These are phyloP conservation scores for Eimeria falciformis DNA, from an alignment of 169 alveolate species.

Conservation along the genomic window DNA sequence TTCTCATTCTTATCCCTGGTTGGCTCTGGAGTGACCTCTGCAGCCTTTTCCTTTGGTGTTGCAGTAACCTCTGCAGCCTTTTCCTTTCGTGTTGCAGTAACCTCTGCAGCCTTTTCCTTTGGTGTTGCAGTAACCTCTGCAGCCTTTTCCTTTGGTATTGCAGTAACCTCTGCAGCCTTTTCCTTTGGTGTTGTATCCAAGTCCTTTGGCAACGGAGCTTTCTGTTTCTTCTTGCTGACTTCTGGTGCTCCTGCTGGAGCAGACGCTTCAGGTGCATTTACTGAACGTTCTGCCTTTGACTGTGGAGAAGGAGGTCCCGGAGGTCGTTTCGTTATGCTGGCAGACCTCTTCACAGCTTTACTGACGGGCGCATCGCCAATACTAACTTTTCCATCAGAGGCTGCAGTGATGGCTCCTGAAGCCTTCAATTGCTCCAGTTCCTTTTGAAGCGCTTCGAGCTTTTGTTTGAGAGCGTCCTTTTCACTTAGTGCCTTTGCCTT, in stretches of 20 bases:
- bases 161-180: not conserved
- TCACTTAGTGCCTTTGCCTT: constrained; percentile 36
- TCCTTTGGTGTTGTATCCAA: not conserved
- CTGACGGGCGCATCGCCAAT: not conserved
- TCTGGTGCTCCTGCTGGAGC: not conserved
- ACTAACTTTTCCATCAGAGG: not conserved
- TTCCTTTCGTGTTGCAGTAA: not conserved
- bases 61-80: not conserved
- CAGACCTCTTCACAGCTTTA: constrained; percentile 26
- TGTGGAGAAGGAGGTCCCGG: constrained; percentile 63
- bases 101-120: not conserved
- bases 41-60: not conserved
- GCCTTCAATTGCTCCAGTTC: constrained; percentile 52
- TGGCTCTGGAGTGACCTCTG: not conserved
- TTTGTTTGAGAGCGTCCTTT: constrained; percentile 40
- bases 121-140: not conserved
- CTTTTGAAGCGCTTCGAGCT: constrained; percentile 41
- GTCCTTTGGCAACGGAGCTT: not conserved
- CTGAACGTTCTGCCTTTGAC: constrained; percentile 5
- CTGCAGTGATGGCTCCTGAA: not conserved
- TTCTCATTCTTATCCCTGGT: too few relatives aligned
- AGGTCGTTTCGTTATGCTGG: constrained; percentile 39
- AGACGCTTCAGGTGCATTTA: not conserved
- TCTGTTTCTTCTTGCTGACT: not conserved
- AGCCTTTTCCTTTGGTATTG: not conserved